Conservation (phyloP, 768 basidiomycete species). For the Sporobolomyces phaffii region DNA sequence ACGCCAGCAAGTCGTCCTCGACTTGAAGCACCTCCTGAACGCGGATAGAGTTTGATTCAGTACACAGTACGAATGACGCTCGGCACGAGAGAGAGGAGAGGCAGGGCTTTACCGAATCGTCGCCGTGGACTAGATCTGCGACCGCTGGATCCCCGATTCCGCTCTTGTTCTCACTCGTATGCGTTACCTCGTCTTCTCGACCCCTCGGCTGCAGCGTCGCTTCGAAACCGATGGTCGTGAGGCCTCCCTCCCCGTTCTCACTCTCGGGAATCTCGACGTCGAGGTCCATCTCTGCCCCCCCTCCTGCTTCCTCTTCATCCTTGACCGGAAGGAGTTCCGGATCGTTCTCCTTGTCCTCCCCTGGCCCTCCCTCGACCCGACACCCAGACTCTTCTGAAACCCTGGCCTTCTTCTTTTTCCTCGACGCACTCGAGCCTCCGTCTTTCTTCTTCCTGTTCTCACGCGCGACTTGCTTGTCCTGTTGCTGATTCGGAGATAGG, state of each 20-base stretch:
- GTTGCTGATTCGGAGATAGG: background rate
- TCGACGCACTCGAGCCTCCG: background rate
- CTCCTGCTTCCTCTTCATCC: background rate
- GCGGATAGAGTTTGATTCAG: background rate
- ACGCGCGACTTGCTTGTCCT: background rate
- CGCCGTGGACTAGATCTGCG: too few species aligned
- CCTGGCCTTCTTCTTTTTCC: conserved; percentile 13
- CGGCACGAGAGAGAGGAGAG: too few species aligned
- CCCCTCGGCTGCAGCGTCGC: too few species aligned
- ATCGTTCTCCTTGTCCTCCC: conserved; percentile 6
- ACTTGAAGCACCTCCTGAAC: background rate
- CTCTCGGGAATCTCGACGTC: background rate
- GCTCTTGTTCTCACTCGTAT: too few species aligned
- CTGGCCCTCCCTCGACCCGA: background rate
- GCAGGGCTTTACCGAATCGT: too few species aligned
- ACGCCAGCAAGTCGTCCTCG: background rate
- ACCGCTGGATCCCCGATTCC: background rate
- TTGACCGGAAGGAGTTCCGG: background rate
- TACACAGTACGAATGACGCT: too few species aligned
- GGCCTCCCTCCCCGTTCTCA: background rate
- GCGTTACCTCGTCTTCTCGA: too few species aligned
- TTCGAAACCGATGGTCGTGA: background rate
- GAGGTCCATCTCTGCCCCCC: background rate
- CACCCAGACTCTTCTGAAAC: conserved; percentile 11
- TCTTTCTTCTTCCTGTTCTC: background rate